These are phyloP conservation scores for Xylariaceae sp. DNA, from an alignment of 2,329 filamentous ascomycete species.

Conservation along the genomic window DNA sequence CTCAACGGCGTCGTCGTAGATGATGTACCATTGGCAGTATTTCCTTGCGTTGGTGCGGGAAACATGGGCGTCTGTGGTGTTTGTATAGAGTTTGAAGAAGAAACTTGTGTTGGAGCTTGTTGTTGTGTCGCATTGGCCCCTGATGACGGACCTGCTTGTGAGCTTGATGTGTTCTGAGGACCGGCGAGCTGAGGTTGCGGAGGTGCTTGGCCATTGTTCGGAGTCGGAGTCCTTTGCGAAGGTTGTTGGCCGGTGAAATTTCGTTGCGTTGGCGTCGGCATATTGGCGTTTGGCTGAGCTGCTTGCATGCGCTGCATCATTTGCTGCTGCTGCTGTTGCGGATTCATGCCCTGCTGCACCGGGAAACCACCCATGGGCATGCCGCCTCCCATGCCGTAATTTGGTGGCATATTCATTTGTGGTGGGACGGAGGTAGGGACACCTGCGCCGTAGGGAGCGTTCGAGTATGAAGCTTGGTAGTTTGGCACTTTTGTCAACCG, in stretches of 20 bases:
- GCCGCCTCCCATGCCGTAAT: conserved; percentile 53
- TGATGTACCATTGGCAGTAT: conserved; percentile 37
- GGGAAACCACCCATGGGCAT: conserved; percentile 51
- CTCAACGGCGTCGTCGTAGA: conserved; percentile 45
- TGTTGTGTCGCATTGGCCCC: conserved; percentile 30
- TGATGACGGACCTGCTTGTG: conserved; percentile 31
- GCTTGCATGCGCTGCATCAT: conserved; percentile 45
- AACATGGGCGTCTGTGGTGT: conserved; percentile 59
- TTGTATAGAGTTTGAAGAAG: conserved; percentile 30
- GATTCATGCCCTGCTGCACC: conserved; percentile 52
- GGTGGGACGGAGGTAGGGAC: conserved; percentile 46
- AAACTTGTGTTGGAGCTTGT: conserved; percentile 21
- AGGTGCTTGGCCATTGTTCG: conserved; percentile 32
- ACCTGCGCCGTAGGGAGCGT: conserved; percentile 53
- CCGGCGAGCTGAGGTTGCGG: conserved; percentile 34
- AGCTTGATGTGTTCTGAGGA: conserved; percentile 30
- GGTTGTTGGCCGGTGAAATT: conserved; percentile 34
- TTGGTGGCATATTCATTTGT: conserved; percentile 45
- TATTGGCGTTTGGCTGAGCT: conserved; percentile 33
- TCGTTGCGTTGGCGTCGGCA: conserved; percentile 36
- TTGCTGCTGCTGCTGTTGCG: conserved; percentile 34
- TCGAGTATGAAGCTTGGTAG: conserved; percentile 56
- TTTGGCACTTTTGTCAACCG: conserved; percentile 42
- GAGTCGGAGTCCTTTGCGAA: conserved; percentile 33
- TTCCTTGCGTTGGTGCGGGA: conserved; percentile 39